These are phyloP conservation scores for Fusarium albidum DNA, from an alignment of 2,329 filamentous ascomycete genomes.

Conservation along the genomic window DNA sequence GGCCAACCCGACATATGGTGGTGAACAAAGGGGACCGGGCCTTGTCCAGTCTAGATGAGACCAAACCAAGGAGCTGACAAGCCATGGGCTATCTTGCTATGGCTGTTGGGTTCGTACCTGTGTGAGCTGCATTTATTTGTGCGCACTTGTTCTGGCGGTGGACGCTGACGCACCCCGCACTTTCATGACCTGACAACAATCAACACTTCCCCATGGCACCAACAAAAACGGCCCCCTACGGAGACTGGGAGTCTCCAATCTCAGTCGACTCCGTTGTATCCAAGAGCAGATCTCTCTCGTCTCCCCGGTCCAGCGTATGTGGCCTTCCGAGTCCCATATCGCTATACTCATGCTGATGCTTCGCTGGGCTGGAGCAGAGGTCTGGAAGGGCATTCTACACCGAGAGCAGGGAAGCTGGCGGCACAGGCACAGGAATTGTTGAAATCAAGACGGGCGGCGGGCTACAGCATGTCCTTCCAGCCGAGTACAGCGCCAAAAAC, in stretches of 20 bases:
- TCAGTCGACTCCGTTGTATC: conserved; percentile 47
- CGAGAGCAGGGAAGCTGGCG: conserved; percentile 50
- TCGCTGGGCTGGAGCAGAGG: conserved; percentile 27
- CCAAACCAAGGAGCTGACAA: too few species aligned
- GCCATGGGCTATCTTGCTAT: not conserved
- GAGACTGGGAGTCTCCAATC: conserved; percentile 51
- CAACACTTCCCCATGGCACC: conserved; percentile 21
- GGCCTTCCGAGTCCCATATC: not conserved
- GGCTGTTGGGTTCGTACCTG: too few species aligned
- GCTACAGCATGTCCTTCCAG: conserved; percentile 52
- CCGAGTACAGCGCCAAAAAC: conserved; percentile 52
- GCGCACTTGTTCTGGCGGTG: too few species aligned
- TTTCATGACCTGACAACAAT: not conserved
- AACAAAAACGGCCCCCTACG: conserved; percentile 43
- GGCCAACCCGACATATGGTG: not conserved
- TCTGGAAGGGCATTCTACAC: conserved; percentile 49
- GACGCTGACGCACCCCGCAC: conserved; percentile 21
- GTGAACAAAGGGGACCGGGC: not conserved
- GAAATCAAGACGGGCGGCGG: conserved; percentile 47
- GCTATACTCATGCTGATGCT: not conserved
- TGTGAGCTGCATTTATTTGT: too few species aligned
- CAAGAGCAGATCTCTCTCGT: conserved; percentile 43
- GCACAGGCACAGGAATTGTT: conserved; percentile 53
- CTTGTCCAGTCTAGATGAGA: too few species aligned
- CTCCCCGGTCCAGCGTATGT: conserved; percentile 48